These are phyloP conservation scores for Chlorella sorokiniana DNA, from an alignment of 139 green algal species.

Conservation along the genomic window DNA sequence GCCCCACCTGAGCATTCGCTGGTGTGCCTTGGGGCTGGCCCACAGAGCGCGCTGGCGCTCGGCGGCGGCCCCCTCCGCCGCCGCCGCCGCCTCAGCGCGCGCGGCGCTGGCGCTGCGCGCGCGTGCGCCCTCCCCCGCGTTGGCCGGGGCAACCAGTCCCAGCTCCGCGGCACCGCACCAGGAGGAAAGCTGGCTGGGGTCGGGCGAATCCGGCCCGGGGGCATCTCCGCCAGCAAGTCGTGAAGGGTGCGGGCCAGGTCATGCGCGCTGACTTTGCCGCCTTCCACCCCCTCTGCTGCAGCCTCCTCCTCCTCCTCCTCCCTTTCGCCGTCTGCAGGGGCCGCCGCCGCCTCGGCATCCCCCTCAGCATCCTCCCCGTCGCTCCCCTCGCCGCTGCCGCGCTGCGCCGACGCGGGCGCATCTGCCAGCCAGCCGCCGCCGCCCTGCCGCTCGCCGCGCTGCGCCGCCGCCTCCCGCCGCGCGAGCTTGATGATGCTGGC, in stretches of 20 bases:
- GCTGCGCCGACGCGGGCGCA: not conserved
- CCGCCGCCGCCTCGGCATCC: not conserved
- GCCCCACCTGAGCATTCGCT: conserved; percentile 29
- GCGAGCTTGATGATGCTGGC: conserved; percentile 36
- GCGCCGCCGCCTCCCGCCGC: no score
- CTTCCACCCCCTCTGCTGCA: not conserved
- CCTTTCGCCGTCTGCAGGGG: not conserved
- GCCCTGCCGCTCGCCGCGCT: conserved; percentile 25
- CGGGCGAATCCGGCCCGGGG: not conserved
- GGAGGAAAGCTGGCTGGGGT: conserved; percentile 37
- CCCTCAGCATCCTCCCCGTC: no score
- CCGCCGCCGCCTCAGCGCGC: conserved; percentile 12
- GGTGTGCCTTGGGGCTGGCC: conserved; percentile 59
- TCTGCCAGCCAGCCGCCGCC: no score
- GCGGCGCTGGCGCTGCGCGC: conserved; percentile 49
- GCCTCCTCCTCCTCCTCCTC: conserved; percentile 7
- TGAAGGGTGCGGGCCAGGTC: conserved; percentile 36
- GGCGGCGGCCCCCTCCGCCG: not conserved
- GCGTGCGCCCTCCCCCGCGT: conserved; percentile 56
- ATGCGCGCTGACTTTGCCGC: not conserved
- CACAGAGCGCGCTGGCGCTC: conserved; percentile 42
- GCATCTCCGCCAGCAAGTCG: conserved; percentile 34
- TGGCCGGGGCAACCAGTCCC: conserved; percentile 39
- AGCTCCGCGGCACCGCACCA: conserved; percentile 78
- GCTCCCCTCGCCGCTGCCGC: not conserved